A percentile compares a stretch with the other conserved stretches of the same genome.
Conservation (phyloP, 2,329 filamentous ascomycete genomes). For the Kalmusia sp. region DNA sequence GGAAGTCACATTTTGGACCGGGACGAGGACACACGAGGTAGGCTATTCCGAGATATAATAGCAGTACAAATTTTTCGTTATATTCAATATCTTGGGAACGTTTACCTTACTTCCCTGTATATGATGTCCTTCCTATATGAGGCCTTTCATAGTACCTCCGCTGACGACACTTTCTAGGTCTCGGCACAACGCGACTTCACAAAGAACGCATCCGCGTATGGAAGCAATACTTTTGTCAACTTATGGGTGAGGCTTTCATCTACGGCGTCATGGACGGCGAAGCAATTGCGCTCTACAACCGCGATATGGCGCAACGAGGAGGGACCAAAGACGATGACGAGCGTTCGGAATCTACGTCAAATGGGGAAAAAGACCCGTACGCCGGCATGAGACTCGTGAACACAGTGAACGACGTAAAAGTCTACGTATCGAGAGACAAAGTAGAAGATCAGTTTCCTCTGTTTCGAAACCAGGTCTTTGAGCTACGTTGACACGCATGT, state of each 20-base stretch:
- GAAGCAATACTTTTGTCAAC: slow-evolving; percentile 1
- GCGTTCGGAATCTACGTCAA: too few relatives aligned
- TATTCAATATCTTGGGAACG: too few relatives aligned
- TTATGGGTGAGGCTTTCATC: not conserved
- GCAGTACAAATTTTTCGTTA: too few relatives aligned
- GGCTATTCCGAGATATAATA: too few relatives aligned
- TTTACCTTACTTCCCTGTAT: too few relatives aligned
- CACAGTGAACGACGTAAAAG: not conserved
- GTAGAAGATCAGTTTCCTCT: slow-evolving; percentile 1
- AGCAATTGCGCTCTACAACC: slow-evolving; percentile 3
- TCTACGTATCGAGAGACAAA: not conserved
- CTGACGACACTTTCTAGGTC: too few relatives aligned
- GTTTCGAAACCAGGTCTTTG: slow-evolving; percentile 2
- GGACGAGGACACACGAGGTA: not conserved
- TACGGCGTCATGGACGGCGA: slow-evolving; percentile 6
- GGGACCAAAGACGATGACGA: not conserved
- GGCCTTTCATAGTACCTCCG: too few relatives aligned
- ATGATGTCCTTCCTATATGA: too few relatives aligned
- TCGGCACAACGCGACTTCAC: not conserved
- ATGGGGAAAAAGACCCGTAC: not conserved
- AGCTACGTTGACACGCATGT: slow-evolving; percentile 5
- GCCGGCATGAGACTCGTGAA: not conserved
- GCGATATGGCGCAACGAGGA: not conserved
- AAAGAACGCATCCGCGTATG: not conserved
- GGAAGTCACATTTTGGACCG: not conserved